phyloP scores from a whole-genome alignment of 352 stramenopile species.

The Stephanocyclus meneghinianus region DNA sequence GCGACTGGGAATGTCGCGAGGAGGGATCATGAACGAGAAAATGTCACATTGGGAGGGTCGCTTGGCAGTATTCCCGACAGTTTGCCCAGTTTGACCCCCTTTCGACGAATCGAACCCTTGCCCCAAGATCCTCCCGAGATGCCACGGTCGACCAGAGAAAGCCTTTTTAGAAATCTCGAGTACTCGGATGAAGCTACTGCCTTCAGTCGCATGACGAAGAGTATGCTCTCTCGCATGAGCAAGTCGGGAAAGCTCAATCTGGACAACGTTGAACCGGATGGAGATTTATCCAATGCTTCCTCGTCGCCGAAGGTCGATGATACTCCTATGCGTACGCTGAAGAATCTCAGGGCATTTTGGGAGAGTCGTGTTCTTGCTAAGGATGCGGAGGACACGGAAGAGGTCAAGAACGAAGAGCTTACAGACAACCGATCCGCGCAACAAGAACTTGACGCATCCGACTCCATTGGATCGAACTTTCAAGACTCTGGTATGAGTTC shows the following conservation, averaged over 20 bases:
- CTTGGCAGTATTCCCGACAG: slow-evolving; percentile 15
- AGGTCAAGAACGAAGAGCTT: background rate
- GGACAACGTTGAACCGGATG: background rate
- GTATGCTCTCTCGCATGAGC: slow-evolving; percentile 24
- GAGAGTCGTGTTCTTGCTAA: slow-evolving; percentile 2
- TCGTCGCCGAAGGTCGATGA: background rate
- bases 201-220: slow-evolving; percentile 35
- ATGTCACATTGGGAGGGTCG: background rate
- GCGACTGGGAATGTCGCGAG: background rate
- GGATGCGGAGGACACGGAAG: background rate
- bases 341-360: slow-evolving; percentile 4
- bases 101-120: background rate
- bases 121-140: background rate
- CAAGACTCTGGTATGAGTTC: background rate
- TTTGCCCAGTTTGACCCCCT: slow-evolving; percentile 21
- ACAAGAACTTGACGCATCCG: background rate
- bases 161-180: background rate
- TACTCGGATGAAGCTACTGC: slow-evolving; percentile 8
- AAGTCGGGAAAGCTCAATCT: slow-evolving; percentile 13
- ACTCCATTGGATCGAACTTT: background rate
- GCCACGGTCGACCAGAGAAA: background rate
- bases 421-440: background rate
- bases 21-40: background rate
- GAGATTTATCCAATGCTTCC: background rate
- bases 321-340: background rate